Base-by-base conservation (phyloP, 257 asterid genomes). In the Solanum phureja region DNA sequence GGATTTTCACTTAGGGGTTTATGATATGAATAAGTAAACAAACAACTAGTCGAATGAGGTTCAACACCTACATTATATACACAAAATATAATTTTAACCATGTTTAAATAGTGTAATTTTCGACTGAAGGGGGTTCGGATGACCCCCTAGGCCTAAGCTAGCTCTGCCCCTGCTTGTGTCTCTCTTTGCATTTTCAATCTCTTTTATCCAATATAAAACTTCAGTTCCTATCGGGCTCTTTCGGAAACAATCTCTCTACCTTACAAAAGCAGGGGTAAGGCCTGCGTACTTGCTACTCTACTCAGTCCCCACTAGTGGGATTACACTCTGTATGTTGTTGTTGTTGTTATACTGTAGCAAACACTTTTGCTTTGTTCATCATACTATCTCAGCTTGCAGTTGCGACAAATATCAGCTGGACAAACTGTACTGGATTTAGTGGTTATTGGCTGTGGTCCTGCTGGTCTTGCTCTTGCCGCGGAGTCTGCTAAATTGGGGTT, bases 391-490 rank as follows among this genome's bases (percentile, higher is more conserved):
- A 87, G 87, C 66, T 89, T 92, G 93, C 98, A 97, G 99, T 94
- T 97, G 91, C 94, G 98, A 73, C 92, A 89, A 90, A 95, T 97
- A 90, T 86, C 89, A 40, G 83, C 87, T 29, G 95, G 88, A 72
- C 93, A 93, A 81, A 90, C 46, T 60, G 83, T 94, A 84, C 93
- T 97, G 91, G 99, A 97, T 92, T 92, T 97, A 92, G 99, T 97
- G 89, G 97, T 97, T 23, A 97, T 97, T 33, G 99, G 99, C 33
- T 97, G 99, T 40, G 99, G 99, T 86, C 99, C 99, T 86, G 99
- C 99, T 91, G 99, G 99, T 86, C 93, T 97, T 85, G 99, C 99
- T 90, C 99, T 97, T 87, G 99, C 99, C 31, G 99, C 99, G 4
- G 99, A 97, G 89, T 97, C 99, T 49, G 98, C 99, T 71, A 97